Conservation (phyloP, 2,329 filamentous ascomycete genomes). For the Whalleya microplaca region DNA sequence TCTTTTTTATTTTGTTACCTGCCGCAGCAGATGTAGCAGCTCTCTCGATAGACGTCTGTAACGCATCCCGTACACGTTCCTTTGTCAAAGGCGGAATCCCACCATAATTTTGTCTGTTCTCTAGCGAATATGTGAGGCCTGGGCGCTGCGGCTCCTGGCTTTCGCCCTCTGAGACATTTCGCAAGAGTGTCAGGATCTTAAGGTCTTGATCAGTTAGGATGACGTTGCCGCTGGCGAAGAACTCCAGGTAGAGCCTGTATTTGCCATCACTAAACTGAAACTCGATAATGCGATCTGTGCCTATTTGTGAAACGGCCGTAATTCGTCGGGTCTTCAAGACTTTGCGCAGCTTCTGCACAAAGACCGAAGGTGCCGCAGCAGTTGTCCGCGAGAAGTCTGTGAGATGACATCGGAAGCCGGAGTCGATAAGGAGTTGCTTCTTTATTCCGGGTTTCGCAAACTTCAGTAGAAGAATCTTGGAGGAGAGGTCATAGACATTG, state of each 20-base stretch:
- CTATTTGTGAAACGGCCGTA: conserved; percentile 81
- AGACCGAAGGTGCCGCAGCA: conserved; percentile 79
- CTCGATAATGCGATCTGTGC: conserved; percentile 91
- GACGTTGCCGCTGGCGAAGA: conserved; percentile 94
- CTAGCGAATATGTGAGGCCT: conserved; percentile 77
- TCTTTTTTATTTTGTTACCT: conserved; percentile 72
- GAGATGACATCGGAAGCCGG: conserved; percentile 92
- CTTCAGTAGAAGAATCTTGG: conserved; percentile 93
- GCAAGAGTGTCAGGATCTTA: conserved; percentile 79
- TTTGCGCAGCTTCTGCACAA: conserved; percentile 85
- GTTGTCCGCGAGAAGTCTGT: conserved; percentile 89
- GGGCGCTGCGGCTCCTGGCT: conserved; percentile 82
- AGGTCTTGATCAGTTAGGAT: conserved; percentile 86
- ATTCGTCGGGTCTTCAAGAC: conserved; percentile 84
- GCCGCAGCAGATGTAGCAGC: conserved; percentile 53
- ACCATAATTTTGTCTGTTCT: conserved; percentile 80
- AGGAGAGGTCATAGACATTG: conserved; percentile 95
- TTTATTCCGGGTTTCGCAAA: conserved; percentile 89
- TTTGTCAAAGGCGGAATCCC: conserved; percentile 76
- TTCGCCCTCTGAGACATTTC: conserved; percentile 78
- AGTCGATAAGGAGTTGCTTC: conserved; percentile 90
- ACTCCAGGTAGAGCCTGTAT: conserved; percentile 88
- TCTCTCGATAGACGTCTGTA: conserved; percentile 68
- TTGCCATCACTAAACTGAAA: conserved; percentile 90
- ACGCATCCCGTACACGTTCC: conserved; percentile 69